Percentiles rank a stretch among this genome's conserved stretches.
phyloP scores from a whole-genome alignment of 2,329 filamentous ascomycete species.

The Gnomoniopsis sp. region DNA sequence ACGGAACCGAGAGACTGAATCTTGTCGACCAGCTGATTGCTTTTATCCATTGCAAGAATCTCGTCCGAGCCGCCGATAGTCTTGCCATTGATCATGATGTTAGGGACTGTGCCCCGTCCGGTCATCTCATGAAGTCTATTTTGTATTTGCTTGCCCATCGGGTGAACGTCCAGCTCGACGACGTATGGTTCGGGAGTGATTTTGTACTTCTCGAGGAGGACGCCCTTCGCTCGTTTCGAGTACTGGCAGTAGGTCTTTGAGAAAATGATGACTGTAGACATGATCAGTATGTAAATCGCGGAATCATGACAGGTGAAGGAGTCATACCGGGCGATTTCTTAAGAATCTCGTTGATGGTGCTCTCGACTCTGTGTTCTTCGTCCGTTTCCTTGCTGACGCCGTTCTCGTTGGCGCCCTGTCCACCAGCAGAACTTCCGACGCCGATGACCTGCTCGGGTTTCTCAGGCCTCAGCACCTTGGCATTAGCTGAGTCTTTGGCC shows the following conservation, averaged over 20 bases:
- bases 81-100: conserved; percentile 81
- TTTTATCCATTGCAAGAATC: conserved; percentile 66
- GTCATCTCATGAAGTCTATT: conserved; percentile 68
- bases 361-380: conserved; percentile 62
- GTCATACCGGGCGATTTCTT: conserved; percentile 77
- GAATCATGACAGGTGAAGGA: not conserved
- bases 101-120: conserved; percentile 82
- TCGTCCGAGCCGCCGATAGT: conserved; percentile 92
- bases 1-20: conserved; percentile 56
- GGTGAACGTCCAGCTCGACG: conserved; percentile 84
- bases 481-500: conserved; percentile 65
- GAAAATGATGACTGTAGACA: conserved; percentile 77
- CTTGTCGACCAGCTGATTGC: conserved; percentile 65
- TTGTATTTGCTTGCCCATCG: conserved; percentile 71
- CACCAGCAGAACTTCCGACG: conserved; percentile 54
- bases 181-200: conserved; percentile 82
- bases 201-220: conserved; percentile 79
- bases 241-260: conserved; percentile 90
- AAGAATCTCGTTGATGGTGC: conserved; percentile 72
- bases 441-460: conserved; percentile 55
- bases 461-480: conserved; percentile 62
- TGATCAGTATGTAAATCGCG: conserved; percentile 16
- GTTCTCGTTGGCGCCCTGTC: conserved; percentile 43
- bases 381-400: conserved; percentile 42
- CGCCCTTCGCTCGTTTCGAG: conserved; percentile 79